Evolutionary conservation across 371 early-diverging fungal species (phyloP), one percentile per base, ranked within the genome.

Genomic region (Actinomucor elegans): DNA sequence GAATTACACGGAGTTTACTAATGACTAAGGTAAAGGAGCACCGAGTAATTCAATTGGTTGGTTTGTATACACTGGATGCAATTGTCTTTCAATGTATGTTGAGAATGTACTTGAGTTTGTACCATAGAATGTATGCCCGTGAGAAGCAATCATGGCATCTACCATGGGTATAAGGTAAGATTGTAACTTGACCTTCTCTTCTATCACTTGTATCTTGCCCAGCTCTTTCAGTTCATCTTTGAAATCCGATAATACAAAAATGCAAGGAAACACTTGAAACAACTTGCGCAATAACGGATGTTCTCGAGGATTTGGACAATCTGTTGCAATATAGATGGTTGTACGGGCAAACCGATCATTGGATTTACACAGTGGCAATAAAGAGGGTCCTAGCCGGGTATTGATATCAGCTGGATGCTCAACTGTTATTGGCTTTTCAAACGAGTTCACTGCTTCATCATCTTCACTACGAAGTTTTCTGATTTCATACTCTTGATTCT

Each of bases 81-180:
- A 44, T 36, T 84, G 79, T 26, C 78, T 67, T 52, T 74, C 65
- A 55, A 84, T 84, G 54, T 84, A 84, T 1, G 67, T 69, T 14
- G 80, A 75, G 36, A 85, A 85, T 3, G 83, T 83, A 18, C 82
- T 81, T 46, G 75, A 75, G 1, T 72, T 73, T 0, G 85, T 85
- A 14, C 85, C 84, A 31, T 69, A 58, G 37, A 85, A 85, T 1
- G 74, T 64, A 44, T 71, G 73, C 0, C 83, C 85, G 42, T 83
- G 81, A 14, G 85, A 74, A 7, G 83, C 66, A 34, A 82, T 81
- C 36, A 85, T 76, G 17, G 83, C 82, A 48, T 85, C 85, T 6
- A 85, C 71, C 80, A 85, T 83, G 6, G 85, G 85, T 27, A 85
- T 81, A 35, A 85, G 43, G 44, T 79, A 80, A 17, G 67, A 63